Base-by-base conservation (phyloP, 345 rosid genomes). In the Eucalyptus tenuipes region DNA sequence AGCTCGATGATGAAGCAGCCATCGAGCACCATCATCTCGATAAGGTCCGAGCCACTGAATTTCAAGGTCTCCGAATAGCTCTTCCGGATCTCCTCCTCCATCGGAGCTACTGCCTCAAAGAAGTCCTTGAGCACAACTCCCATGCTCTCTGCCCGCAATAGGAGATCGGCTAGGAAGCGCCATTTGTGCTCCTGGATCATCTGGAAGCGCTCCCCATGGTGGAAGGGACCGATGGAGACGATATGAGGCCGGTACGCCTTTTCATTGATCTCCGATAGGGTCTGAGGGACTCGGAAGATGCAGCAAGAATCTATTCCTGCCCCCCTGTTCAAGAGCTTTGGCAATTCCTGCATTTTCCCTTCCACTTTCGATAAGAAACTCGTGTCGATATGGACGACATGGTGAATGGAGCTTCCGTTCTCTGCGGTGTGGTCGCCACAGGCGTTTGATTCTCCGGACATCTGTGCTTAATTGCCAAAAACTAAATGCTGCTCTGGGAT, bases 181-280 rank as follows among this genome's bases (percentile, higher is more conserved):
- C 97, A 94, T 87, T 96, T 96, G 90, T 96, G 99, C 90, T 96
- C 97, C 88, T 96, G 95, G 48, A 96, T 95, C 95, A 96, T 95
- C 55, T 80, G 57, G 44, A 94, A 93, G 4, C 92, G 91, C 82
- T 94, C 52, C 8, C 94, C 92, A 4, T 89, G 91, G 92, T 96
- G 98, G 87, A 92, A 95, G 16, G 99, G 99, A 13, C 99, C 98
- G 2, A 96, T 88, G 7, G 99, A 95, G 88, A 95, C 97, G 4
- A 94, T 93, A 17, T 92, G 95, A 29, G 99, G 98, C 71, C 90
- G 91, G 79, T 96, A 96, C 47, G 91, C 93, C 92, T 86, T 91
- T 17, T 95, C 96, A 89, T 96, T 95, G 84, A 90, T 89, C 16
- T 94, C 95, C 5, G 87, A 89, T 79, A 96, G 91, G 90, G 94